Evolutionary conservation across 1,284 basidiomycete species (phyloP), one percentile per base, ranked within the genome.

Genomic region (Rhodotorula sp.): DNA sequence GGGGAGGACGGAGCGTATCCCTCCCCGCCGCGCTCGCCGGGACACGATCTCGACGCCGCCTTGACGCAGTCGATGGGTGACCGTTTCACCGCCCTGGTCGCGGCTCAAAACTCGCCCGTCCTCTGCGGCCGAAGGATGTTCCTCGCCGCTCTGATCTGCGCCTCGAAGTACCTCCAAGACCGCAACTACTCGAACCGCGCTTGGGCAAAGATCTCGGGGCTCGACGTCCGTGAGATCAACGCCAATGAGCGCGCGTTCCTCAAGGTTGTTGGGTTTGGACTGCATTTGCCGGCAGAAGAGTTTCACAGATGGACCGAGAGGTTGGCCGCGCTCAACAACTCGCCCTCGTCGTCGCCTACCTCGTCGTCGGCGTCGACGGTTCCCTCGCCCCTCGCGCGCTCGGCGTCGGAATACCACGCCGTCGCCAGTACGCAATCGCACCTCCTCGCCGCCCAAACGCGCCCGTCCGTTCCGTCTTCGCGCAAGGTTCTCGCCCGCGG

Each of bases 101-200:
- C 53, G 15, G 44, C 30, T 48, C 71, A 74, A 32, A 73, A 68
- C 49, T 67, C 64, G 59, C 91, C 91, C 0, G 84, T 94, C 30
- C 84, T 92, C 49, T 95, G 93, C 78, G 91, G 92, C 3, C 85
- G 92, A 27, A 86, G 92, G 52, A 88, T 92, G 2, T 95, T 96
- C 81, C 83, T 96, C 13, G 92, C 92, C 0, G 88, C 91, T 0
- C 83, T 96, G 48, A 92, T 96, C 71, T 84, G 92, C 55, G 92
- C 93, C 0, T 89, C 90, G 36, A 96, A 97, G 79, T 95, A 94
- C 80, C 86, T 90, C 67, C 92, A 94, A 82, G 94, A 97, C 78
- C 88, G 90, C 66, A 92, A 90, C 64, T 96, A 94, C 78, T 92
- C 90, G 22, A 95, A 96, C 79, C 66, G 76, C 36, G 92, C 93